A percentile compares a stretch with the other conserved stretches of the same genome.
Evolutionary conservation across 1,284 basidiomycete genomes (phyloP).

Genomic region (Filobasidium uniguttulatum): DNA sequence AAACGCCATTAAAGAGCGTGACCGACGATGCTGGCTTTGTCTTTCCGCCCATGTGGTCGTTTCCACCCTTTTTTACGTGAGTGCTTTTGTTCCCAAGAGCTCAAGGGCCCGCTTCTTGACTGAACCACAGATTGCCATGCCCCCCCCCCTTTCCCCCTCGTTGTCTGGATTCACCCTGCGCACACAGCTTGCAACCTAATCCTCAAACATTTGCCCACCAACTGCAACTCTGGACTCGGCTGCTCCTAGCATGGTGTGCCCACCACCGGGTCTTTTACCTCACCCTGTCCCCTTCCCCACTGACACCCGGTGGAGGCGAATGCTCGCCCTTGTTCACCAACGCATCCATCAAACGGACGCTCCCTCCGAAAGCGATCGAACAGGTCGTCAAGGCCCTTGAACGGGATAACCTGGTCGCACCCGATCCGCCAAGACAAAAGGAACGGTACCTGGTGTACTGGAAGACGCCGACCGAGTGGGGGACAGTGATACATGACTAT

Average conservation of each 20-base stretch:
- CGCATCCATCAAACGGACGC: conserved; percentile 30
- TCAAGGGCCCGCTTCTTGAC: background rate
- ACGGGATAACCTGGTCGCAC: conserved; percentile 17
- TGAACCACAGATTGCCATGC: background rate
- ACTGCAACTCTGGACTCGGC: conserved; percentile 37
- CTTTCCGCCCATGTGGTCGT: conserved; percentile 41
- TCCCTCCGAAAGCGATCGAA: background rate
- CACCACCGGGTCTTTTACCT: conserved; percentile 34
- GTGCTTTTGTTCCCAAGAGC: conserved; percentile 13
- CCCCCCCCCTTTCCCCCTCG: background rate
- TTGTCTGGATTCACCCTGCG: background rate
- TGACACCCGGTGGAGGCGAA: conserved; percentile 19
- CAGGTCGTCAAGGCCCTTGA: background rate
- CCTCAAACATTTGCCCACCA: conserved; percentile 39
- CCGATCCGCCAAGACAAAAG: conserved; percentile 33
- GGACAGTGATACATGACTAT: conserved; percentile 41
- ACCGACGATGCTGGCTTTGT: conserved; percentile 28
- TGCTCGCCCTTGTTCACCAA: conserved; percentile 31
- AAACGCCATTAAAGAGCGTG: background rate
- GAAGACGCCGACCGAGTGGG: conserved; percentile 44
- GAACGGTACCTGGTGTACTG: conserved; percentile 39
- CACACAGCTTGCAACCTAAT: conserved; percentile 39
- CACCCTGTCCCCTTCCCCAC: too few relatives aligned
- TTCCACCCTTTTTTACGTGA: conserved; percentile 44
- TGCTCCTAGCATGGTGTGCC: conserved; percentile 38